These are phyloP conservation scores for Neoscytalidium dimidiatum DNA, from an alignment of 2,329 filamentous ascomycete genomes.

Conservation along the genomic window DNA sequence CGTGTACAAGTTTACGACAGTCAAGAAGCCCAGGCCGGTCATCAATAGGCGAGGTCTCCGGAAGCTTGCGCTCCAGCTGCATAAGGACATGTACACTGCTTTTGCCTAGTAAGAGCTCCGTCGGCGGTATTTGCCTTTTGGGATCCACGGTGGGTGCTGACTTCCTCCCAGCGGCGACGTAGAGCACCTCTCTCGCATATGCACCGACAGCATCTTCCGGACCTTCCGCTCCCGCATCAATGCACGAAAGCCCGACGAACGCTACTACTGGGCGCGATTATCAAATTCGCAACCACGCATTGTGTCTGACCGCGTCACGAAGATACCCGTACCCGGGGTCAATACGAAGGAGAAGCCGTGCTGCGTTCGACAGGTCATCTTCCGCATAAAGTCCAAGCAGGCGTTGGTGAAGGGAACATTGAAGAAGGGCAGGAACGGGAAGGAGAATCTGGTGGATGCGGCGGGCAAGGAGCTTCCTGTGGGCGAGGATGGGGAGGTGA, in stretches of 20 bases:
- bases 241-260: conserved; percentile 49
- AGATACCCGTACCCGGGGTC: conserved; percentile 44
- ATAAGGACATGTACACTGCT: conserved; percentile 62
- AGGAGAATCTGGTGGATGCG: conserved; percentile 29
- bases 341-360: conserved; percentile 28
- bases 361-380: conserved; percentile 60
- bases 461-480: conserved; percentile 7
- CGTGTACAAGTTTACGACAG: conserved; percentile 22
- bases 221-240: conserved; percentile 58
- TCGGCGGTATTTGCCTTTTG: too few relatives aligned
- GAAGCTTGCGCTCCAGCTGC: conserved; percentile 60
- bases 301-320: conserved; percentile 56
- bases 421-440: conserved; percentile 38
- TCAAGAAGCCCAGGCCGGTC: conserved; percentile 35
- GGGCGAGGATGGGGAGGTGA: conserved; percentile 18
- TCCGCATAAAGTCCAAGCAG: conserved; percentile 61
- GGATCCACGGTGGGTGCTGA: not conserved
- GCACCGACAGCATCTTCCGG: conserved; percentile 54
- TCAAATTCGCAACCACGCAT: conserved; percentile 48
- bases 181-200: conserved; percentile 41
- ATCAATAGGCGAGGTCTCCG: conserved; percentile 41
- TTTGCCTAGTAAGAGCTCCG: conserved; percentile 50
- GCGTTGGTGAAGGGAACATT: conserved; percentile 22
- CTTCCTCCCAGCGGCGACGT: not conserved
- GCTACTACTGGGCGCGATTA: conserved; percentile 46